Conservation (phyloP, 2,329 filamentous ascomycete species). For the Huntiella omanensis region DNA sequence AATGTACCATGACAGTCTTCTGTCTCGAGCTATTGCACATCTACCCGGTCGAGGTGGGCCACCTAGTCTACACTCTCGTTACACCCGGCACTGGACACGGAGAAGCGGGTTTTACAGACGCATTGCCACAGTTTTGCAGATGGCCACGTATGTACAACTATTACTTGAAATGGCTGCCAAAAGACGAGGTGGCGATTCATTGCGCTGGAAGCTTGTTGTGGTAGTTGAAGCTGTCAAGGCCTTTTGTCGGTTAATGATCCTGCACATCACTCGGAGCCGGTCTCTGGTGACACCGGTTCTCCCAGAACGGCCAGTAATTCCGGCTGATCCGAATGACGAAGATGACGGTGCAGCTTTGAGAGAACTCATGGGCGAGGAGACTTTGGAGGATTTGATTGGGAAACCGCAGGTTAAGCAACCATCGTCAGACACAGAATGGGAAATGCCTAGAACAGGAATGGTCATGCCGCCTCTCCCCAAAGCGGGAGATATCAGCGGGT, state of each 20-base stretch:
- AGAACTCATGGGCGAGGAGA: slow-evolving; percentile 25
- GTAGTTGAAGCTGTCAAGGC: slow-evolving; percentile 75
- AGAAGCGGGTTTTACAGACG: slow-evolving; percentile 55
- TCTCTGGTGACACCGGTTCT: slow-evolving; percentile 68
- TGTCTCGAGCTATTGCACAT: slow-evolving; percentile 46
- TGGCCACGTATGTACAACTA: slow-evolving; percentile 86
- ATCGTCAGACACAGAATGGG: slow-evolving; percentile 42
- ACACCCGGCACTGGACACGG: slow-evolving; percentile 47
- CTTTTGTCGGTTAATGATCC: slow-evolving; percentile 57
- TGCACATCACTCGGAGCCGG: slow-evolving; percentile 66
- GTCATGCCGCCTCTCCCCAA: slow-evolving; percentile 69
- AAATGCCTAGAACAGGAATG: slow-evolving; percentile 86
- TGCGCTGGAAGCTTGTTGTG: slow-evolving; percentile 74
- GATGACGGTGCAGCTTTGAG: slow-evolving; percentile 25
- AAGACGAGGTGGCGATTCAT: slow-evolving; percentile 56
- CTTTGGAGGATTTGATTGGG: slow-evolving; percentile 19
- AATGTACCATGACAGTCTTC: slow-evolving; percentile 78
- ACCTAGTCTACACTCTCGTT: slow-evolving; percentile 41
- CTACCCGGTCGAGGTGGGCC: slow-evolving; percentile 13
- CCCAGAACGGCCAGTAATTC: slow-evolving; percentile 65
- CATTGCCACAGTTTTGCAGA: slow-evolving; percentile 65
- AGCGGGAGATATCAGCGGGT: slow-evolving; percentile 64
- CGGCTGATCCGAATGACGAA: slow-evolving; percentile 25
- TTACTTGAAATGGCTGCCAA: slow-evolving; percentile 97
- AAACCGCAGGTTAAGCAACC: slow-evolving; percentile 44